These are phyloP conservation scores for Solanum tacnaense DNA, from an alignment of 257 asterid species.

Conservation along the genomic window DNA sequence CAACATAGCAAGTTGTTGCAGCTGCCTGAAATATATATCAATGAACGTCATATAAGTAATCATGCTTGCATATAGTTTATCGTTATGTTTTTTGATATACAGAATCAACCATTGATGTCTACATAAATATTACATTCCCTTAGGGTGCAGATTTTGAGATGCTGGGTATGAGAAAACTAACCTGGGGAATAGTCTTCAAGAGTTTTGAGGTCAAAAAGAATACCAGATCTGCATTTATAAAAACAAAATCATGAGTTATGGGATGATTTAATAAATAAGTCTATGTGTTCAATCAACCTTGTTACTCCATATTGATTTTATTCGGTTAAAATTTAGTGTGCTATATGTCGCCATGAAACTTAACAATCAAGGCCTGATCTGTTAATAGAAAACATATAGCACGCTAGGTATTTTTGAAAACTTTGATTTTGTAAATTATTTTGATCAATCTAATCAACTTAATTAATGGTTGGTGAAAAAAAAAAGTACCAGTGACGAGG, in stretches of 20 bases:
- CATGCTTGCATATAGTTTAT: neutral
- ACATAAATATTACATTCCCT: neutral
- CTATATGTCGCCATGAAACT: no score
- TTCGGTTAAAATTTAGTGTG: no score
- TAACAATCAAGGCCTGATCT: no score
- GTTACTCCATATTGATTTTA: no score
- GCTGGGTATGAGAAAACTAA: neutral
- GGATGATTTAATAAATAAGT: neutral
- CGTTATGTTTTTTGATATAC: neutral
- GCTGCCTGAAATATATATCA: slow-evolving; percentile 51
- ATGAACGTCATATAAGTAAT: neutral
- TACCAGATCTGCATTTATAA: slow-evolving; percentile 46
- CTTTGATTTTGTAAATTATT: neutral
- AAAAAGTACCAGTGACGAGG: slow-evolving; percentile 47
- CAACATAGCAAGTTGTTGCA: slow-evolving; percentile 87
- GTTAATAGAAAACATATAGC: no score
- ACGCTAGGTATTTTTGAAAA: neutral
- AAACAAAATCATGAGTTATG: neutral
- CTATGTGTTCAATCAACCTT: neutral
- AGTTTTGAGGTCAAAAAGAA: slow-evolving; percentile 83
- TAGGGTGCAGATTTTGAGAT: neutral
- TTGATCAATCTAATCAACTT: neutral
- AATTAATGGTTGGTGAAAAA: neutral
- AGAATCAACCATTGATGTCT: neutral
- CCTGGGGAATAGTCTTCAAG: slow-evolving; percentile 88